Evolutionary conservation across 1,284 basidiomycete genomes (phyloP).

Genomic region (Phellinidium pouzarii): DNA sequence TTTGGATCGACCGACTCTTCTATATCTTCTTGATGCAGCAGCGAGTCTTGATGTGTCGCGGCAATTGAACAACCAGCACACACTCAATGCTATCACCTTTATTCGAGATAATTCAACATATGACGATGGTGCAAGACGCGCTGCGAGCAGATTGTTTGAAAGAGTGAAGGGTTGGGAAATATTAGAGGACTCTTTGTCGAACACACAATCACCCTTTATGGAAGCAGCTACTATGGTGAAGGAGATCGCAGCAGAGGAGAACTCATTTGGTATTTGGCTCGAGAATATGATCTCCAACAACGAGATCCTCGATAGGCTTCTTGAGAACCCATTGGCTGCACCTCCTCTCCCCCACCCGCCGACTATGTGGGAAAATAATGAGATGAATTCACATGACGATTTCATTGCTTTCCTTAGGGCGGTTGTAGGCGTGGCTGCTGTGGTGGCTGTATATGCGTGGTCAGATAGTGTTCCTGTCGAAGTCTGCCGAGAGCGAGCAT

Average conservation of each 20-base stretch:
- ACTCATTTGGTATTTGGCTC: slow-evolving; percentile 63
- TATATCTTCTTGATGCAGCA: slow-evolving; percentile 51
- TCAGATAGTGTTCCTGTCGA: slow-evolving; percentile 67
- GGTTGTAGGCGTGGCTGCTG: slow-evolving; percentile 56
- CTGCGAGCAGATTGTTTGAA: slow-evolving; percentile 38
- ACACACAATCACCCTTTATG: slow-evolving; percentile 44
- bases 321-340: slow-evolving; percentile 35
- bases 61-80: slow-evolving; percentile 32
- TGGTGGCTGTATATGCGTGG: slow-evolving; percentile 74
- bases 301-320: slow-evolving; percentile 41
- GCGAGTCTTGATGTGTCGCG: slow-evolving; percentile 58
- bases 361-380: slow-evolving; percentile 23
- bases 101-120: slow-evolving; percentile 35
- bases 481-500: slow-evolving; percentile 51
- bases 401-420: slow-evolving; percentile 59
- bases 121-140: slow-evolving; percentile 35
- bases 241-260: slow-evolving; percentile 56
- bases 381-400: slow-evolving; percentile 41
- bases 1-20: slow-evolving; percentile 49
- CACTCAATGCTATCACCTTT: slow-evolving; percentile 36
- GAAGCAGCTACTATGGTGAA: slow-evolving; percentile 43
- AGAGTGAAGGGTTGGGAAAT: slow-evolving; percentile 53
- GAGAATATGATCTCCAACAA: slow-evolving; percentile 54
- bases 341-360: slow-evolving; percentile 31
- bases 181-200: slow-evolving; percentile 54